phyloP scores from a whole-genome alignment of 805 yeast genomes.

The Ascoidea rubescens region DNA sequence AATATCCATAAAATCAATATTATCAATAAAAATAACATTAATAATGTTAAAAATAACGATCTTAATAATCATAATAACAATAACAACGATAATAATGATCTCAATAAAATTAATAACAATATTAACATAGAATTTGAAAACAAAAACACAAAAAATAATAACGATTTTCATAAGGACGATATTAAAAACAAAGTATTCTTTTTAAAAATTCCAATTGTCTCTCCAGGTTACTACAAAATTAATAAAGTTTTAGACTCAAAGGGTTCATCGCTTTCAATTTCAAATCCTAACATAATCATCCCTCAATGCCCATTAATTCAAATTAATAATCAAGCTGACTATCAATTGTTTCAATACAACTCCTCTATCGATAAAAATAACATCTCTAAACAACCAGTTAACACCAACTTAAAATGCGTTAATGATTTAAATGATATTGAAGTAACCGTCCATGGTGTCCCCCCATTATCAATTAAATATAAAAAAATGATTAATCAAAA shows the following conservation, averaged over 20 bases:
- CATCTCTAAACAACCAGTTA: conserved; percentile 17
- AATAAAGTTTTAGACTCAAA: conserved; percentile 53
- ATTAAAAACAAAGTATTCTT: conserved; percentile 11
- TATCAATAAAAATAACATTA: no score
- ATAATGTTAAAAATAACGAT: no score
- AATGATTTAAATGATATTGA: conserved; percentile 39
- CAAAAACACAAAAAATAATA: no score
- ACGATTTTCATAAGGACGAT: no score
- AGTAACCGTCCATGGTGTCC: conserved; percentile 56
- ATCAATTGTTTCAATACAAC: background rate
- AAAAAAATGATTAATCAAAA: conserved; percentile 28
- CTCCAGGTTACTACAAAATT: conserved; percentile 71
- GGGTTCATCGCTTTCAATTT: conserved; percentile 44
- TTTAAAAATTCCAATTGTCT: conserved; percentile 48
- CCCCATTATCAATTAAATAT: conserved; percentile 56
- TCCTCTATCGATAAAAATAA: background rate
- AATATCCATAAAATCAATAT: no score
- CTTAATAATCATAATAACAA: no score
- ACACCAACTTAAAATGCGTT: conserved; percentile 39
- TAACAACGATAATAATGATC: no score
- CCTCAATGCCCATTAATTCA: conserved; percentile 69
- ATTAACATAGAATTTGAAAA: no score
- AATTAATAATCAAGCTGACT: conserved; percentile 10
- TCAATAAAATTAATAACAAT: no score
- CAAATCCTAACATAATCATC: conserved; percentile 47